Evolutionary conservation across 2,329 filamentous ascomycete species (phyloP), one percentile per base, ranked within the genome.

Genomic region (Aureobasidium sp.): DNA sequence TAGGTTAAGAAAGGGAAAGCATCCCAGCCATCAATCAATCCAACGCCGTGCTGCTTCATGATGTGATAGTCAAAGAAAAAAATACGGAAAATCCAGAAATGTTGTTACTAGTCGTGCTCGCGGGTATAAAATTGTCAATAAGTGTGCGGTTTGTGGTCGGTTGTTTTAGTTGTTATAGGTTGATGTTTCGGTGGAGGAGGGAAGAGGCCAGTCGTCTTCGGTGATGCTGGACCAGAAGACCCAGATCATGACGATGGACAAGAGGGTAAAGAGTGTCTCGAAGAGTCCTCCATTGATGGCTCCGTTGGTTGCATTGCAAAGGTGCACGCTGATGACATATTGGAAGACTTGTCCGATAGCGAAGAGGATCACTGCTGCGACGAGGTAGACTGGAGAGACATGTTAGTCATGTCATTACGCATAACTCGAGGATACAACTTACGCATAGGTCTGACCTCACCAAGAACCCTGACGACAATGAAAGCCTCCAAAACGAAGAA

Each of bases 141-240:
- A 32, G 25, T 54, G 37, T 42, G 50, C 50, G 21, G 21, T 21
- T 21, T 21, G 21, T 21, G 21, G 21, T 41, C 29, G 42, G 50
- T 41, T 10, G 36, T 41, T 29, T 37, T 37, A 15, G 34, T 34
- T 5, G 9, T 36, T 36, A 6, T 54, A 21, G 42, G 37, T 27
- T 29, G 37, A 54, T 5, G 50, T 54, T 13, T 5, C 25, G 25
- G 39, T 49, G 3, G 72, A 72, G 36, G 70, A 68, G 21, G 81
- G 79, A 74, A 83, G 80, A 2, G 92, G 91, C 94, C 94, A 99
- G 78, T 97, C 93, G 70, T 99, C 94, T 76, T 99, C 94, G 16
- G 94, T 99, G 69, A 99, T 99, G 77, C 91, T 97, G 50, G 91
- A 96, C 94, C 94, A 99, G 80, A 99, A 99, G 62, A 90, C 75